Conservation (phyloP, 257 asterid species). For the Parsonsia alboflavescens region DNA sequence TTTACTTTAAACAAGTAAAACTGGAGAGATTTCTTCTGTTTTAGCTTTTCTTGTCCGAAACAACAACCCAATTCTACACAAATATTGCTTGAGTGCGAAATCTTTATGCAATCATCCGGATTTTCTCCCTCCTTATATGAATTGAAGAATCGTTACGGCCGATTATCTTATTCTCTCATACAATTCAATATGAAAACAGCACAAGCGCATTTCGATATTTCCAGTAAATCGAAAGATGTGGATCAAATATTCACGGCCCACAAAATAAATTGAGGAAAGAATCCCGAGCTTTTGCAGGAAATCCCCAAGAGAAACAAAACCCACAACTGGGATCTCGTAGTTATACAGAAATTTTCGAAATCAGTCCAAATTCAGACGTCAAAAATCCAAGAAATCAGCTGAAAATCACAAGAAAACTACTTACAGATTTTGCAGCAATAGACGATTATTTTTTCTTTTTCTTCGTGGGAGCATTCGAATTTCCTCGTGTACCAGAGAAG, state of each 20-base stretch:
- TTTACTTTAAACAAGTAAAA: not conserved
- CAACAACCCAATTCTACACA: not conserved
- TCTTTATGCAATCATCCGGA: not conserved
- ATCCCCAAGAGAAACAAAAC: not conserved
- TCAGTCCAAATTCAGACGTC: not conserved
- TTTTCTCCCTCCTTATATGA: too few species aligned
- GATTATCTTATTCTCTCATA: not conserved
- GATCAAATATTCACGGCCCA: conserved; percentile 7
- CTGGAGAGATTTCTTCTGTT: not conserved
- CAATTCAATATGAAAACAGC: not conserved
- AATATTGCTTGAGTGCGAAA: not conserved
- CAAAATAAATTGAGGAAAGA: not conserved
- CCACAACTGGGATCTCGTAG: not conserved
- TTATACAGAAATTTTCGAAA: not conserved
- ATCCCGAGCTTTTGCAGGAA: not conserved
- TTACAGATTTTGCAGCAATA: conserved; percentile 4
- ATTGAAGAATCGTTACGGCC: not conserved
- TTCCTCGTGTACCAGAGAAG: too few species aligned
- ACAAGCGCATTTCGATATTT: conserved; percentile 9
- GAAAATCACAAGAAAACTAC: not conserved
- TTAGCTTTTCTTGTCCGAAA: not conserved
- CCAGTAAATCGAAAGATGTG: conserved; percentile 6
- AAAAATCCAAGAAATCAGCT: not conserved
- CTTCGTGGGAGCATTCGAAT: not conserved
- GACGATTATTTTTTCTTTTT: not conserved